phyloP scores from a whole-genome alignment of 352 stramenopile species.

The Pythium biforme region DNA sequence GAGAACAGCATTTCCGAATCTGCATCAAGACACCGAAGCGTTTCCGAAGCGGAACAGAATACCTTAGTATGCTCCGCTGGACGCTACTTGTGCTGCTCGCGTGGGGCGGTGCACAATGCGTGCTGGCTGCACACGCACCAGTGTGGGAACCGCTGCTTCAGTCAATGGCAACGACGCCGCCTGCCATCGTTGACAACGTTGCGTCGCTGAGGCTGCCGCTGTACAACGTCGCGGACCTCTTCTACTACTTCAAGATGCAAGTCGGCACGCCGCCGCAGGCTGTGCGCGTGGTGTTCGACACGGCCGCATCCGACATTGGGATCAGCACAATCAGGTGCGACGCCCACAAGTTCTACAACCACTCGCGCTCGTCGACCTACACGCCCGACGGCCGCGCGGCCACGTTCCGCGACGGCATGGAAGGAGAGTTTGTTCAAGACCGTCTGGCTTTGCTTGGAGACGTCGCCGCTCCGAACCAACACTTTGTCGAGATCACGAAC shows the following conservation, averaged over 20 bases:
- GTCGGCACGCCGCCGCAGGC: slow-evolving; percentile 1
- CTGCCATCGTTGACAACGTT: neutral
- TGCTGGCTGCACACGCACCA: neutral
- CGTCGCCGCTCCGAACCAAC: neutral
- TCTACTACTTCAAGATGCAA: slow-evolving; percentile 11
- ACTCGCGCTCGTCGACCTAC: slow-evolving; percentile 9
- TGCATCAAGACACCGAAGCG: too few species aligned
- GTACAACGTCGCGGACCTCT: slow-evolving; percentile 1
- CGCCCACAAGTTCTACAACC: slow-evolving; percentile 6
- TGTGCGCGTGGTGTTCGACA: slow-evolving; percentile 6
- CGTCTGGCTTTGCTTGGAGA: neutral
- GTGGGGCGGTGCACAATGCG: neutral
- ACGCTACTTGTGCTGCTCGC: too few species aligned
- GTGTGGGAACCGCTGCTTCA: slow-evolving; percentile 1
- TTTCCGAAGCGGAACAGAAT: too few species aligned
- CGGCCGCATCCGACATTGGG: neutral
- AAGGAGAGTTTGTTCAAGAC: neutral
- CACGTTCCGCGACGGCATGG: neutral
- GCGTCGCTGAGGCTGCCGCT: neutral
- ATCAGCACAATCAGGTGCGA: neutral
- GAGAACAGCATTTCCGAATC: too few species aligned
- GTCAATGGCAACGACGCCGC: neutral
- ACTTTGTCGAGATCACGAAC: slow-evolving; percentile 5
- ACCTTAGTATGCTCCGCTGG: too few species aligned
- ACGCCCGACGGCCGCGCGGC: neutral